These are phyloP conservation scores for Rheum nobile DNA, from an alignment of 148 eudicot species.

Conservation along the genomic window DNA sequence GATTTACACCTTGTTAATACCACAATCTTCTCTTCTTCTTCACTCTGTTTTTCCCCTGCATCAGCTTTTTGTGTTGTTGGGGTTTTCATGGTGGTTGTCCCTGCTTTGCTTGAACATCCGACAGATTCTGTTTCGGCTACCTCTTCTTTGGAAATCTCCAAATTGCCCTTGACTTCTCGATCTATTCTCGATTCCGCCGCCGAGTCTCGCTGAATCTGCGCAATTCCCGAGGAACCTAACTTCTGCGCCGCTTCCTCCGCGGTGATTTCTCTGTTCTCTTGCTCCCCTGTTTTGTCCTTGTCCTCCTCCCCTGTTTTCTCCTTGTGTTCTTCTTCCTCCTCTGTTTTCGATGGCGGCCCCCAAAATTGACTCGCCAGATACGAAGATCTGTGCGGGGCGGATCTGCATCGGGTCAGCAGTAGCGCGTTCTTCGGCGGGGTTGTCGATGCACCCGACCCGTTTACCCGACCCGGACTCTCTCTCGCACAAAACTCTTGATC, in stretches of 20 bases:
- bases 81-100: neutral
- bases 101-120: neutral
- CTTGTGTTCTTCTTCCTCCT: slow-evolving; percentile 2
- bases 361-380: slow-evolving; percentile 40
- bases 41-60: neutral
- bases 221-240: slow-evolving; percentile 6
- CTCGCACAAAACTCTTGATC: neutral
- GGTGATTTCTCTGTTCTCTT: slow-evolving; percentile 4
- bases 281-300: slow-evolving; percentile 9
- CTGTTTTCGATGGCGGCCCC: slow-evolving; percentile 24
- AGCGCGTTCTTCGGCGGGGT: slow-evolving; percentile 57
- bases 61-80: neutral
- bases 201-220: slow-evolving; percentile 13
- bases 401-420: slow-evolving; percentile 60
- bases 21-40: neutral
- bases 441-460: neutral
- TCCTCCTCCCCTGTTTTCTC: slow-evolving; percentile 1
- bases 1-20: slow-evolving; percentile 60
- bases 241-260: neutral
- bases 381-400: slow-evolving; percentile 70
- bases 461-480: neutral
- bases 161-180: slow-evolving; percentile 8
- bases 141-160: slow-evolving; percentile 2
- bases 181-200: slow-evolving; percentile 11
- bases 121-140: neutral